A percentile compares a stretch with the other conserved stretches of the same genome.
These are phyloP conservation scores for Trichophyton schoenleinii DNA, from an alignment of 2,329 filamentous ascomycete genomes.

Conservation along the genomic window DNA sequence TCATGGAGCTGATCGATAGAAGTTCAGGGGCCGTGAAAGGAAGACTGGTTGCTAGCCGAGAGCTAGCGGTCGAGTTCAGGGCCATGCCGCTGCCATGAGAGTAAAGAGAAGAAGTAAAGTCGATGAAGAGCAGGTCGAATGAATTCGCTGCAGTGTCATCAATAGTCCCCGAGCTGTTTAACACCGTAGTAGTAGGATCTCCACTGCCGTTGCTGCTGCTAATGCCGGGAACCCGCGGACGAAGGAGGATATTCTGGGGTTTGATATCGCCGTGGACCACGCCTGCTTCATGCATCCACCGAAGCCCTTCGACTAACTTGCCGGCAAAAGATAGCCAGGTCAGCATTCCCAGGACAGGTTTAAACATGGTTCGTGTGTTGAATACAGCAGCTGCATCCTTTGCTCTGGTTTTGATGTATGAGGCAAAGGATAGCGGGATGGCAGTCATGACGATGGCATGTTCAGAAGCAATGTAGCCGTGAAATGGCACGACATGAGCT, in stretches of 20 bases:
- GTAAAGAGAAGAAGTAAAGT: constrained; percentile 32
- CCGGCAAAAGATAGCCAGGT: constrained; percentile 31
- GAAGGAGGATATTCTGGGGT: constrained; percentile 34
- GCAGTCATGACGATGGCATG: constrained; percentile 34
- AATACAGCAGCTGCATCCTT: constrained; percentile 19
- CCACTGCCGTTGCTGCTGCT: not conserved
- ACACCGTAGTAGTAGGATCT: not conserved
- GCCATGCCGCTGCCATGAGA: constrained; percentile 14
- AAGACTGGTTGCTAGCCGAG: constrained; percentile 31
- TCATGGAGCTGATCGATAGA: constrained; percentile 21
- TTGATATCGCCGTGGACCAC: constrained; percentile 40
- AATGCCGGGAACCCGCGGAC: constrained; percentile 12
- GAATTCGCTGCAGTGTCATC: constrained; percentile 18
- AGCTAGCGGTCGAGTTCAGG: constrained; percentile 5
- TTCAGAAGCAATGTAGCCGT: constrained; percentile 29
- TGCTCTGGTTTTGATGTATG: constrained; percentile 29
- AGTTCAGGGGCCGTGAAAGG: constrained; percentile 37
- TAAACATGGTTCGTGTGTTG: constrained; percentile 33
- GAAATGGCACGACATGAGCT: constrained; percentile 32
- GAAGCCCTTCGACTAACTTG: constrained; percentile 30
- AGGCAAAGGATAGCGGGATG: constrained; percentile 32
- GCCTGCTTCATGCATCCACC: constrained; percentile 32
- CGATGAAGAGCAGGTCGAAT: constrained; percentile 32
- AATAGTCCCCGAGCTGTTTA: not conserved
- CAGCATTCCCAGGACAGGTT: constrained; percentile 31